Evolutionary conservation across 108 stramenopile species (phyloP).

Genomic region (Mediolabrus comicus): DNA sequence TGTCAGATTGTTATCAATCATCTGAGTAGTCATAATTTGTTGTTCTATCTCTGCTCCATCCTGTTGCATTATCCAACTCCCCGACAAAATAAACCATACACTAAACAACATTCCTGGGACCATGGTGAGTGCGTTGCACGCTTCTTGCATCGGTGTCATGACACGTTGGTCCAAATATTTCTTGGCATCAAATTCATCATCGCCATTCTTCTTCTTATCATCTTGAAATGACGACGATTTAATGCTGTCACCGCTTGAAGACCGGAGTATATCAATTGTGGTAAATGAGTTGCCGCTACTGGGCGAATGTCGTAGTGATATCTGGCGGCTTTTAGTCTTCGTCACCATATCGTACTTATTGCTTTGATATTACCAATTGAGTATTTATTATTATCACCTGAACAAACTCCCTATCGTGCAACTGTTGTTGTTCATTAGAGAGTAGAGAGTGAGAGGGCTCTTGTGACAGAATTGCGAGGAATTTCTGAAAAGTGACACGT

Average conservation of each 20-base stretch:
- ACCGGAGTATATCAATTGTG: background rate
- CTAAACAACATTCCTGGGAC: conserved; percentile 58
- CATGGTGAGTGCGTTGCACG: conserved; percentile 72
- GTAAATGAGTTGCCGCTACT: background rate
- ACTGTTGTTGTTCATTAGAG: too few relatives aligned
- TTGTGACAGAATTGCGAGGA: too few relatives aligned
- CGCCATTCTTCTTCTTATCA: background rate
- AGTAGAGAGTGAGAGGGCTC: too few relatives aligned
- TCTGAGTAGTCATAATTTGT: background rate
- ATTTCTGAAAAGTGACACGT: too few relatives aligned
- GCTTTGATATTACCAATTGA: too few relatives aligned
- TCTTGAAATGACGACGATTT: background rate
- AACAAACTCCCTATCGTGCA: too few relatives aligned
- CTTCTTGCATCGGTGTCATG: conserved; percentile 78
- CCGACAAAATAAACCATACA: conserved; percentile 55
- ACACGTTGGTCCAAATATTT: conserved; percentile 47
- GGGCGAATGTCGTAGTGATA: too few relatives aligned
- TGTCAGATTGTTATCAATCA: background rate
- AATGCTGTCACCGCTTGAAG: background rate
- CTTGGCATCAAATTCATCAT: conserved; percentile 17
- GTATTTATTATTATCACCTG: too few relatives aligned
- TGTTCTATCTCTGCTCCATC: background rate
- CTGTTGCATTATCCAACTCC: conserved; percentile 50
- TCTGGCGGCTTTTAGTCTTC: too few relatives aligned
- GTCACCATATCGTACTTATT: too few relatives aligned